Evolutionary conservation across 2,329 filamentous ascomycete species (phyloP), one percentile per base, ranked within the genome.

Genomic region (Septoria petroselini): DNA sequence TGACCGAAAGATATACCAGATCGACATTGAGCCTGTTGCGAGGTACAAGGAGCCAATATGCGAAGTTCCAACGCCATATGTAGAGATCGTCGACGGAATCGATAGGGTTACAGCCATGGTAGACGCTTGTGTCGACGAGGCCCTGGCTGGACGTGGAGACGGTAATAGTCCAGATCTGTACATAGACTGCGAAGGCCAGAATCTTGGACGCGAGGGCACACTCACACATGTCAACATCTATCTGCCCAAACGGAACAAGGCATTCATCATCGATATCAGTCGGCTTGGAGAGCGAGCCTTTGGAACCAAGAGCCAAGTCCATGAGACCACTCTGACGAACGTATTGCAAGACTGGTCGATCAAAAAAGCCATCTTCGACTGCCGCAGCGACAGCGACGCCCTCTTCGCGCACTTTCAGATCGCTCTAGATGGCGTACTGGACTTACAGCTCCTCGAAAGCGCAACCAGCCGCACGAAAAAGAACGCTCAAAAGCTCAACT

Each of bases 131-230:
- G 15, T 37, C n/a, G 17, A 37, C 4, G 34, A 37, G 34, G 15
- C 14, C 5, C 5, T 37, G 11, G n/a, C 17, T 9, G 4, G 7
- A 18, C 3, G 3, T 7, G 7, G 7, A 4, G 34, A 7, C 34
- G 12, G 18, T 9, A 27, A 23, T 19, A 11, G 29, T 17, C 46
- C 46, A 3, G 14, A 29, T 7, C 25, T 49, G 12, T 49, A 49
- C 30, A 35, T 49, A 8, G 46, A 49, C 19, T 42, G 37, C 38
- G 46, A 49, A 37, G 46, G 39, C 19, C 17, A 49, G 25, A 49
- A 42, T n/a, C 46, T 49, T 35, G 46, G 46, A 4, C 38, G 46
- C 4, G 3, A 39, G 11, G 46, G 46, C 23, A 41, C 38, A 12
- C 11, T 49, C 11, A 37, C 46, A 14, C 46, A 41, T 18, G 27